Evolutionary conservation across 2,329 filamentous ascomycete genomes (phyloP).

Genomic region (Talaromyces sp.): DNA sequence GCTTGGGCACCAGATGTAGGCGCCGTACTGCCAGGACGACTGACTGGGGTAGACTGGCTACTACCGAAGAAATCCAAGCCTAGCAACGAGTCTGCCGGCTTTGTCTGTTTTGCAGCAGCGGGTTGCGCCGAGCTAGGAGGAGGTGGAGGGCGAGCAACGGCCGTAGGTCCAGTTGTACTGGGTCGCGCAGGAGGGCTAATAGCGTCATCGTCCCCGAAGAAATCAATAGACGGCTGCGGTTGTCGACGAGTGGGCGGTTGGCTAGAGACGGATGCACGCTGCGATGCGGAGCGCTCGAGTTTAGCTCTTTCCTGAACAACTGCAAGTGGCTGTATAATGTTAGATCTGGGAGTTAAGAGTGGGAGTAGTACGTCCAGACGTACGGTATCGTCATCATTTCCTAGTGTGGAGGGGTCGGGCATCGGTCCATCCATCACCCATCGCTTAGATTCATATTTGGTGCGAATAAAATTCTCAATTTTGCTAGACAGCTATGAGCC

Average conservation of each 20-base stretch:
- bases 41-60: conserved; percentile 63
- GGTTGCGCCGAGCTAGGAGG: conserved; percentile 48
- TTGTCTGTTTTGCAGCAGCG: conserved; percentile 56
- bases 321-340: conserved; percentile 53
- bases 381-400: conserved; percentile 79
- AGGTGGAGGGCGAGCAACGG: conserved; percentile 58
- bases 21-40: conserved; percentile 75
- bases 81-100: conserved; percentile 77
- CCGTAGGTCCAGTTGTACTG: conserved; percentile 66
- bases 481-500: conserved; percentile 52
- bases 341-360: neutral
- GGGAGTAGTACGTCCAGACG: conserved; percentile 34
- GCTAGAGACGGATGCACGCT: conserved; percentile 41
- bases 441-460: conserved; percentile 97
- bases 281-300: conserved; percentile 58
- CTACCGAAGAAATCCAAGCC: conserved; percentile 90
- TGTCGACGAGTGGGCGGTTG: conserved; percentile 44
- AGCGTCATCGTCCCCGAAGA: conserved; percentile 71
- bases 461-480: conserved; percentile 99
- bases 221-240: conserved; percentile 60
- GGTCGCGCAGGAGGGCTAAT: conserved; percentile 64
- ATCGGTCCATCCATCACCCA: conserved; percentile 99
- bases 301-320: conserved; percentile 69
- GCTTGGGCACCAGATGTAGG: conserved; percentile 56
- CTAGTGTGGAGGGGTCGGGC: conserved; percentile 85